A percentile compares a stretch with the other conserved stretches of the same genome.
Conservation (phyloP, 2,329 filamentous ascomycete species). For the Aspergillus ustus region DNA sequence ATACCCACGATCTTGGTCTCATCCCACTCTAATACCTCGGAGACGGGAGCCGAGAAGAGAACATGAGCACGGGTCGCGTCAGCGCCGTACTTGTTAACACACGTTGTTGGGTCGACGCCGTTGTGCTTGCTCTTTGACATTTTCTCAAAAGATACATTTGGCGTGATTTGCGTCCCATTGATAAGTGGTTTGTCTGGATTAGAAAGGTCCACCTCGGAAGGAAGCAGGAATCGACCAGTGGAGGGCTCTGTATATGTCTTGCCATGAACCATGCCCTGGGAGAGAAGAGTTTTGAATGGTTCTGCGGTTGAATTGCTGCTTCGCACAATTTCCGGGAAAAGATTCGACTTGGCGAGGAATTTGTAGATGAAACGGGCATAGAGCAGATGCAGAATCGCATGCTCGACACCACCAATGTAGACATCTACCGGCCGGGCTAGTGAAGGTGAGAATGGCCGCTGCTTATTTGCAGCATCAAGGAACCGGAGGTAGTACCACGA, state of each 20-base stretch:
- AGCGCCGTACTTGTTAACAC: conserved; percentile 76
- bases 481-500: conserved; percentile 93
- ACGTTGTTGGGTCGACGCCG: conserved; percentile 77
- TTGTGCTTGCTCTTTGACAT: conserved; percentile 97
- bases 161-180: conserved; percentile 61
- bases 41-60: conserved; percentile 84
- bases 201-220: conserved; percentile 71
- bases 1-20: conserved; percentile 80
- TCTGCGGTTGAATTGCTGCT: conserved; percentile 58
- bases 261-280: conserved; percentile 92
- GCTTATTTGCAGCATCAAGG: conserved; percentile 69
- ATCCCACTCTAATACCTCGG: conserved; percentile 86
- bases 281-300: conserved; percentile 80
- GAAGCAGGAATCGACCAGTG: conserved; percentile 76
- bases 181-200: conserved; percentile 63
- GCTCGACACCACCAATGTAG: conserved; percentile 89
- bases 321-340: conserved; percentile 44
- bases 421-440: conserved; percentile 74
- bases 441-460: conserved; percentile 64
- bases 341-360: conserved; percentile 66
- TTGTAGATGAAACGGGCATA: conserved; percentile 92
- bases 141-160: conserved; percentile 76
- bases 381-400: conserved; percentile 86
- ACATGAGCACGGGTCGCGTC: conserved; percentile 86
- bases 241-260: conserved; percentile 77